Evolutionary conservation across 2,329 filamentous ascomycete genomes (phyloP).

Genomic region (Colletotrichum caudatum): DNA sequence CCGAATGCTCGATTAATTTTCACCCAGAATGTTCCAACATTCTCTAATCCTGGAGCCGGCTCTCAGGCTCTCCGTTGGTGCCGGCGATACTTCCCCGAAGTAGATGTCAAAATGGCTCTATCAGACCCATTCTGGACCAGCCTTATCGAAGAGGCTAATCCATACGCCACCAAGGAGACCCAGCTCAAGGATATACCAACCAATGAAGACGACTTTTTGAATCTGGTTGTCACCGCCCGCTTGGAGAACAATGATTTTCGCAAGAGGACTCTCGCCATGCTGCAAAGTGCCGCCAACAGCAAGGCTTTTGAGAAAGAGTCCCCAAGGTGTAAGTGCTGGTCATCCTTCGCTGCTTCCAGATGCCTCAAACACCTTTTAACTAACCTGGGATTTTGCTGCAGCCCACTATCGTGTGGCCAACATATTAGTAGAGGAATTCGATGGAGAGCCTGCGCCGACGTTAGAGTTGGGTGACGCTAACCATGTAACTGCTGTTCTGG

Average conservation of each 20-base stretch:
- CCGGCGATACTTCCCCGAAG: not conserved
- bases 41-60: not conserved
- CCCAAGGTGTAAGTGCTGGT: not conserved
- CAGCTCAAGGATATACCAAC: not conserved
- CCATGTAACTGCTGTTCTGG: not conserved
- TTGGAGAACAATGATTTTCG: not conserved
- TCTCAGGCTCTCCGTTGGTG: not conserved
- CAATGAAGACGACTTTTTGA: not conserved
- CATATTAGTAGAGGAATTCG: not conserved
- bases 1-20: not conserved
- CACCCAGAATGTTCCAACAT: not conserved
- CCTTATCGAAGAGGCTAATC: not conserved
- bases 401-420: not conserved
- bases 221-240: not conserved
- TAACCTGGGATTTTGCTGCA: not conserved
- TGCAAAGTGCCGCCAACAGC: not conserved
- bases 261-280: not conserved
- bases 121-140: not conserved
- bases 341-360: not conserved
- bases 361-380: not conserved
- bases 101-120: not conserved
- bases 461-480: not conserved
- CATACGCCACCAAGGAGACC: not conserved
- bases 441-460: not conserved
- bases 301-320: not conserved